phyloP scores from a whole-genome alignment of 768 basidiomycete genomes.

The Boletus bicolor region DNA sequence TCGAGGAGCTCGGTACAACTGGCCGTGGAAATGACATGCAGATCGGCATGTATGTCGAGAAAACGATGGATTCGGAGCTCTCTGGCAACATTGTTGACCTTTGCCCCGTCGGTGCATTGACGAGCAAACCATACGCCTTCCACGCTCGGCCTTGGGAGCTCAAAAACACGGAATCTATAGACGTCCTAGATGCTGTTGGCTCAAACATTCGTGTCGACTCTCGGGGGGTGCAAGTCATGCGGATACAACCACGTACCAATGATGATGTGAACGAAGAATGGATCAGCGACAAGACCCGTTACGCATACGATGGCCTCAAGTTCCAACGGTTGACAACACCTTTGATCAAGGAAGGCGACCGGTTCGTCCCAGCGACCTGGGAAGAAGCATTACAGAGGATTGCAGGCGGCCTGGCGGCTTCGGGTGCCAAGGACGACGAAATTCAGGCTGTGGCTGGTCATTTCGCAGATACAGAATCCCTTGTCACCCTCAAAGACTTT shows the following conservation, averaged over 20 bases:
- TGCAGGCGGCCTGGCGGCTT: constrained; percentile 69
- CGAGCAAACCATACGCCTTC: constrained; percentile 98
- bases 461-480: constrained; percentile 89
- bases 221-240: constrained; percentile 94
- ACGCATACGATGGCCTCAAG: constrained; percentile 91
- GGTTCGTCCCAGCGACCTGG: constrained; percentile 89
- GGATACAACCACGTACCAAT: constrained; percentile 92
- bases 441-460: constrained; percentile 94
- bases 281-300: constrained; percentile 99
- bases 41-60: constrained; percentile 98
- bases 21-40: constrained; percentile 98
- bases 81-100: constrained; percentile 97
- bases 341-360: constrained; percentile 85
- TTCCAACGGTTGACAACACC: constrained; percentile 95
- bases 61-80: constrained; percentile 95
- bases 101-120: constrained; percentile 97
- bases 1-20: constrained; percentile 94
- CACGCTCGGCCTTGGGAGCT: constrained; percentile 97
- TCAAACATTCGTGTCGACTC: constrained; percentile 97
- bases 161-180: constrained; percentile 95
- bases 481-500: constrained; percentile 92
- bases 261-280: constrained; percentile 99
- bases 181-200: constrained; percentile 93
- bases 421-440: constrained; percentile 86
- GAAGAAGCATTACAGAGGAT: constrained; percentile 81